Evolutionary conservation across 495 filamentous ascomycete genomes (phyloP).

Genomic region (Geopyxis carbonaria): DNA sequence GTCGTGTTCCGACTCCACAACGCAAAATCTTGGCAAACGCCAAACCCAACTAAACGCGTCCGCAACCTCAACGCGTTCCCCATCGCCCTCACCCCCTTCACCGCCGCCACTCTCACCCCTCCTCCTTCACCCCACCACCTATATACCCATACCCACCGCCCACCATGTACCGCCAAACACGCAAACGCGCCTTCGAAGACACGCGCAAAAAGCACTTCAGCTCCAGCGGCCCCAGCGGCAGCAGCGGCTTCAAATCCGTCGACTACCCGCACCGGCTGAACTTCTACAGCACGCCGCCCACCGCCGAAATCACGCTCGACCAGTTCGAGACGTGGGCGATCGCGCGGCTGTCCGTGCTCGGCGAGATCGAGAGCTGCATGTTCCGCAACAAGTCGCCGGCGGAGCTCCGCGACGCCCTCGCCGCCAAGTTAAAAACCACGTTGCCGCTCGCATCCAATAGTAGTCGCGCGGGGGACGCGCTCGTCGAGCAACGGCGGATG

Average conservation of each 20-base stretch:
- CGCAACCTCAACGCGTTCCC: too few relatives aligned
- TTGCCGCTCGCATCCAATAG: slow-evolving; percentile 68
- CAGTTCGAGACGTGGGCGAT: slow-evolving; percentile 99
- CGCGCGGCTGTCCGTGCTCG: slow-evolving; percentile 71
- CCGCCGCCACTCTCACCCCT: too few relatives aligned
- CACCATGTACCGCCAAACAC: slow-evolving; percentile 4
- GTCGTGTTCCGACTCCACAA: too few relatives aligned
- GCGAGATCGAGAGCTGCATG: slow-evolving; percentile 86
- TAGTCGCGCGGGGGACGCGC: slow-evolving; percentile 39
- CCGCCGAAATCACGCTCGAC: slow-evolving; percentile 87
- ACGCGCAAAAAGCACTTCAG: slow-evolving; percentile 56
- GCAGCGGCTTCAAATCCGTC: slow-evolving; percentile 48
- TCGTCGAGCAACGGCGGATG: slow-evolving; percentile 60
- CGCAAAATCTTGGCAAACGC: too few relatives aligned
- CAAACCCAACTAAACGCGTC: too few relatives aligned
- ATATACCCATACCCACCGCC: neutral
- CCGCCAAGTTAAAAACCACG: slow-evolving; percentile 58
- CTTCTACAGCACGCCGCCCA: slow-evolving; percentile 78
- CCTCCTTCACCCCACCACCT: too few relatives aligned
- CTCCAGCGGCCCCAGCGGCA: too few relatives aligned
- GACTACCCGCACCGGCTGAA: slow-evolving; percentile 77
- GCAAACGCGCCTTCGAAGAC: neutral
- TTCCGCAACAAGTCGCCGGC: slow-evolving; percentile 72
- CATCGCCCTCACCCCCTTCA: too few relatives aligned
- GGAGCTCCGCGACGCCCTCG: slow-evolving; percentile 67